These are phyloP conservation scores for Aristolochia contorta DNA, from an alignment of 164 flowering plant species.

Conservation along the genomic window DNA sequence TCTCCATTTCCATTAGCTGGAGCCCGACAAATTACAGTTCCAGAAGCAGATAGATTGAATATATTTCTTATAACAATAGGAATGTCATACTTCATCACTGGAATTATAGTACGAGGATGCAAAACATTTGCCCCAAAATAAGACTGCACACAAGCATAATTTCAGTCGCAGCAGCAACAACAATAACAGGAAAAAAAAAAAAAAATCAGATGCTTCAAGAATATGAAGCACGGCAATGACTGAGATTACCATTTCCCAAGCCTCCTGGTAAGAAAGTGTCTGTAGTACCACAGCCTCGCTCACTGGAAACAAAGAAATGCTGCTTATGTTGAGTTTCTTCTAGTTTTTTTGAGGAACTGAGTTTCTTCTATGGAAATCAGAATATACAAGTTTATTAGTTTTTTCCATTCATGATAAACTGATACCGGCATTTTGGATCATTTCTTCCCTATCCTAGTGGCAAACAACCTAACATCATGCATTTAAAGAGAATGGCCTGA, in stretches of 20 bases:
- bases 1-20: conserved; percentile 33
- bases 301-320: conserved; percentile 42
- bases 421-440: background rate
- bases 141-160: conserved; percentile 46
- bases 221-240: no score
- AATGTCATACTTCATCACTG: conserved; percentile 87
- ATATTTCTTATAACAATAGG: conserved; percentile 96
- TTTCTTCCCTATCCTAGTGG: background rate
- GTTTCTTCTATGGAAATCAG: background rate
- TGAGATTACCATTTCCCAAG: conserved; percentile 92
- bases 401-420: background rate
- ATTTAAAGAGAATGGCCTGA: no score
- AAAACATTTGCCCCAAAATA: conserved; percentile 99
- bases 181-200: no score
- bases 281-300: conserved; percentile 85
- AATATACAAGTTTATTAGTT: background rate
- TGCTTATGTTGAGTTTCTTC: background rate
- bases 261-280: conserved; percentile 90
- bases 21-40: conserved; percentile 73
- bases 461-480: background rate
- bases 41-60: conserved; percentile 82
- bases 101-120: conserved; percentile 96
- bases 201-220: no score
- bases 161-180: no score
- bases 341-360: no score